These are phyloP conservation scores for Botrytis galanthina DNA, from an alignment of 2,329 filamentous ascomycete species.

Conservation along the genomic window DNA sequence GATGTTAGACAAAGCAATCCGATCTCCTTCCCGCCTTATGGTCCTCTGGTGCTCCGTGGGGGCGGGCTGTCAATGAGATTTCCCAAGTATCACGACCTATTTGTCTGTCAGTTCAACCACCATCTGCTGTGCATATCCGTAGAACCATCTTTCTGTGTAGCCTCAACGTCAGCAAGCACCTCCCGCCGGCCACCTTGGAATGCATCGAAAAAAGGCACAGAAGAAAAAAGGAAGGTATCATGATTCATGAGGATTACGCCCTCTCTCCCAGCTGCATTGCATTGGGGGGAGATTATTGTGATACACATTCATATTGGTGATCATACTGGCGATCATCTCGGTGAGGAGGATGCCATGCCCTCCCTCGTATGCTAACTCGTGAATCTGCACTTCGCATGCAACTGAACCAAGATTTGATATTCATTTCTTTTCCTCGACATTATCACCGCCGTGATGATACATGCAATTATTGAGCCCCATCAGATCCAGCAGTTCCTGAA, in stretches of 20 bases:
- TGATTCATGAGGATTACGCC: slow-evolving; percentile 3
- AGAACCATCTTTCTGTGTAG: not conserved
- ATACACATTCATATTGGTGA: slow-evolving; percentile 9
- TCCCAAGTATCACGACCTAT: slow-evolving; percentile 4
- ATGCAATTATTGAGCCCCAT: not conserved
- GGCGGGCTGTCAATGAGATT: slow-evolving; percentile 4
- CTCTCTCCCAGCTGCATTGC: not conserved
- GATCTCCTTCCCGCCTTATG: not conserved
- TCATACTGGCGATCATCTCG: slow-evolving; percentile 10
- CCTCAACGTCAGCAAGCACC: not conserved
- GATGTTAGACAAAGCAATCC: slow-evolving; percentile 9
- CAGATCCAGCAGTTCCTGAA: not conserved
- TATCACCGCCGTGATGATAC: slow-evolving; percentile 1
- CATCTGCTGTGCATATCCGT: slow-evolving; percentile 11
- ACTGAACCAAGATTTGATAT: not conserved
- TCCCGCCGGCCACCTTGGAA: not conserved
- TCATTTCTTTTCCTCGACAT: not conserved
- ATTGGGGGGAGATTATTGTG: not conserved
- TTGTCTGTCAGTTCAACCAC: not conserved
- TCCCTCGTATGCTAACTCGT: slow-evolving; percentile 7
- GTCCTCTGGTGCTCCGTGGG: not conserved
- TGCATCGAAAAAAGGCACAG: not conserved
- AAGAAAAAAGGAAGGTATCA: slow-evolving; percentile 5
- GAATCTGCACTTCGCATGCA: slow-evolving; percentile 17
- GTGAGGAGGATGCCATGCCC: slow-evolving; percentile 15